Evolutionary conservation across 805 yeast genomes (phyloP).

Genomic region (Gaillardinia entomophila): DNA sequence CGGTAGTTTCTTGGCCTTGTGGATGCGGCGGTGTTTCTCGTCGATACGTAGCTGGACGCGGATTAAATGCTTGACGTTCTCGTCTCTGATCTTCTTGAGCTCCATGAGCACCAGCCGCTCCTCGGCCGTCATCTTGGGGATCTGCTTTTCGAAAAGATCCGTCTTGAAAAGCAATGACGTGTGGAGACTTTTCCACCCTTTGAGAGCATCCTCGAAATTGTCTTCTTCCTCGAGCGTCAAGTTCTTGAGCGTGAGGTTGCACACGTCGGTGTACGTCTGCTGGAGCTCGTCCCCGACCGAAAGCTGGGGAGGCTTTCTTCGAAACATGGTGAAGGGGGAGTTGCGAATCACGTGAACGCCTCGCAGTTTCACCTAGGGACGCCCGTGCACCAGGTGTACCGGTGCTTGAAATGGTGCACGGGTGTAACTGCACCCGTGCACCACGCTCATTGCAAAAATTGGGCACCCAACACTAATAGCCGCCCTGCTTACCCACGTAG

Average conservation of each 20-base stretch:
- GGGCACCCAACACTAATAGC: too few species aligned
- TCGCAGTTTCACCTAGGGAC: too few species aligned
- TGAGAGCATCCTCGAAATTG: slow-evolving; percentile 49
- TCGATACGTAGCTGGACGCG: slow-evolving; percentile 36
- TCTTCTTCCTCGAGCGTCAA: slow-evolving; percentile 52
- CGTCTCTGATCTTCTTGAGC: slow-evolving; percentile 32
- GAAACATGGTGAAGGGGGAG: slow-evolving; percentile 32
- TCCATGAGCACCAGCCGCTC: slow-evolving; percentile 23
- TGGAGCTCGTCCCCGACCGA: slow-evolving; percentile 46
- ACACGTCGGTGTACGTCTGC: slow-evolving; percentile 56
- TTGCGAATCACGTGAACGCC: too few species aligned
- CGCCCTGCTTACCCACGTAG: too few species aligned
- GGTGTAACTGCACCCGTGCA: too few species aligned
- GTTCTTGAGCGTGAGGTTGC: slow-evolving; percentile 53
- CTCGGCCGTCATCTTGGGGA: slow-evolving; percentile 8
- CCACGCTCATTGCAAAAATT: too few species aligned
- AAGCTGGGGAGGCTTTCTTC: slow-evolving; percentile 57
- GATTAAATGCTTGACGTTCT: slow-evolving; percentile 37
- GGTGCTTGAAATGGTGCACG: too few species aligned
- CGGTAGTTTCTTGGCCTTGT: slow-evolving; percentile 5
- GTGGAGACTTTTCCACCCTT: slow-evolving; percentile 72
- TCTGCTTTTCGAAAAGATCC: slow-evolving; percentile 41
- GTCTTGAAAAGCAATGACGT: slow-evolving; percentile 53
- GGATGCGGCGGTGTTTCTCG: slow-evolving; percentile 15
- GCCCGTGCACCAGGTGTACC: too few species aligned